Percentiles rank a stretch among this genome's conserved stretches.
Evolutionary conservation across 257 asterid genomes (phyloP).

Genomic region (Fraxinus pennsylvanica): DNA sequence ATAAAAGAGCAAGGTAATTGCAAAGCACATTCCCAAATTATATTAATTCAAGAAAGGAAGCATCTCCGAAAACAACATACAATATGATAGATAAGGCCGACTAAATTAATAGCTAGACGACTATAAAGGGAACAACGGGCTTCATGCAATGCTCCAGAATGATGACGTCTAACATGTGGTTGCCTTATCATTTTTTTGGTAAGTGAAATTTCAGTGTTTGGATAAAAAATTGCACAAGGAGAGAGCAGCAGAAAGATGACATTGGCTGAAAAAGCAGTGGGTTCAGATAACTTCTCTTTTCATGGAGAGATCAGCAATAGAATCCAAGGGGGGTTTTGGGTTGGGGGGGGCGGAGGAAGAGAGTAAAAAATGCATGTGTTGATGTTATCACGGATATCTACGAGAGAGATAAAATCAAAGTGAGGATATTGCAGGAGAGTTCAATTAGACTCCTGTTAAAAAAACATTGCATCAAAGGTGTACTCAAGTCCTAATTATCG

Average conservation of each 20-base stretch:
- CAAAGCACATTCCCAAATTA: neutral
- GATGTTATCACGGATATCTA: no score
- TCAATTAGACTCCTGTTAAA: no score
- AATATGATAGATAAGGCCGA: neutral
- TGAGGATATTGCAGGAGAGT: no score
- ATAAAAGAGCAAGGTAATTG: conserved; percentile 27
- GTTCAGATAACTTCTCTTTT: no score
- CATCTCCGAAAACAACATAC: neutral
- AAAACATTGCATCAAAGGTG: no score
- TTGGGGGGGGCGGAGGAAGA: no score
- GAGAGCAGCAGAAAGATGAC: neutral
- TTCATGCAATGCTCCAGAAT: conserved; percentile 4
- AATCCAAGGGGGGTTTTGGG: neutral
- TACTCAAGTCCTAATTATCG: no score
- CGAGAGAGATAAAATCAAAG: no score
- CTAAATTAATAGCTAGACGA: neutral
- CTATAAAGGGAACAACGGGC: conserved; percentile 22
- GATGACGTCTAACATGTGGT: neutral
- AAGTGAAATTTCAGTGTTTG: neutral
- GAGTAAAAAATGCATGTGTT: no score
- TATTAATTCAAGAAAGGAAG: neutral
- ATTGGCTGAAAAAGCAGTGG: neutral
- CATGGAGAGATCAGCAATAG: neutral
- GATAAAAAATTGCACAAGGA: neutral
- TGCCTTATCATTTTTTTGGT: neutral